A percentile compares a stretch with the other conserved stretches of the same genome.
These are phyloP conservation scores for Massariosphaeria phaeospora DNA, from an alignment of 495 filamentous ascomycete species.

Conservation along the genomic window DNA sequence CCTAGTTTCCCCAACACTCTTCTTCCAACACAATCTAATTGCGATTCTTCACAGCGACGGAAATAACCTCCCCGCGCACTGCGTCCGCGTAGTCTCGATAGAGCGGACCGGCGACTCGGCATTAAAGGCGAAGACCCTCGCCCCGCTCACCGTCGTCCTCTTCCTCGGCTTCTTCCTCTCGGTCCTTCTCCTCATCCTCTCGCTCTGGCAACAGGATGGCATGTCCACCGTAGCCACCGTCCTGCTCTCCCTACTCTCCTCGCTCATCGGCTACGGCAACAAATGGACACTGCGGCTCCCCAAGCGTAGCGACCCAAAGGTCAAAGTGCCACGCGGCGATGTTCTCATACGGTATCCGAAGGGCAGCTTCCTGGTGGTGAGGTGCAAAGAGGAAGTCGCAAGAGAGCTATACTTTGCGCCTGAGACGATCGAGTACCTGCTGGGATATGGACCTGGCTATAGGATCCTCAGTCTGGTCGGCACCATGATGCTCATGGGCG, in stretches of 20 bases:
- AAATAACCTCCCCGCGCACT: constrained; percentile 32
- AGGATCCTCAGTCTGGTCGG: constrained; percentile 43
- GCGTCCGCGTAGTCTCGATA: constrained; percentile 45
- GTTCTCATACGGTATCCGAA: constrained; percentile 42
- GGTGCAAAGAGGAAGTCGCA: constrained; percentile 41
- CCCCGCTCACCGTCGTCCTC: constrained; percentile 40
- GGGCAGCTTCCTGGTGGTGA: constrained; percentile 40
- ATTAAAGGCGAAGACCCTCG: constrained; percentile 37
- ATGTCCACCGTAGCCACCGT: constrained; percentile 44
- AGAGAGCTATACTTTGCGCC: constrained; percentile 43
- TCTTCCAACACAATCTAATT: background rate
- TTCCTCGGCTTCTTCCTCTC: constrained; percentile 42
- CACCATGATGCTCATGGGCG: constrained; percentile 48
- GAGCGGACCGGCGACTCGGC: constrained; percentile 23
- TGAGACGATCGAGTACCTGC: constrained; percentile 43
- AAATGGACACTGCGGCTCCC: constrained; percentile 42
- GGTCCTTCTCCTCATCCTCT: constrained; percentile 37
- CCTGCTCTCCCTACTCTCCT: constrained; percentile 45
- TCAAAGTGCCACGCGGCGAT: constrained; percentile 32
- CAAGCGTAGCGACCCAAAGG: constrained; percentile 11
- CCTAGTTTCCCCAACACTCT: background rate
- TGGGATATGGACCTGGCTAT: constrained; percentile 37
- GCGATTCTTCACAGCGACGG: constrained; percentile 25
- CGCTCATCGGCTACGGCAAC: constrained; percentile 43
- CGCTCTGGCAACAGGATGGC: constrained; percentile 41